Evolutionary conservation across 495 filamentous ascomycete species (phyloP).

Genomic region (Aspergillus leporis): DNA sequence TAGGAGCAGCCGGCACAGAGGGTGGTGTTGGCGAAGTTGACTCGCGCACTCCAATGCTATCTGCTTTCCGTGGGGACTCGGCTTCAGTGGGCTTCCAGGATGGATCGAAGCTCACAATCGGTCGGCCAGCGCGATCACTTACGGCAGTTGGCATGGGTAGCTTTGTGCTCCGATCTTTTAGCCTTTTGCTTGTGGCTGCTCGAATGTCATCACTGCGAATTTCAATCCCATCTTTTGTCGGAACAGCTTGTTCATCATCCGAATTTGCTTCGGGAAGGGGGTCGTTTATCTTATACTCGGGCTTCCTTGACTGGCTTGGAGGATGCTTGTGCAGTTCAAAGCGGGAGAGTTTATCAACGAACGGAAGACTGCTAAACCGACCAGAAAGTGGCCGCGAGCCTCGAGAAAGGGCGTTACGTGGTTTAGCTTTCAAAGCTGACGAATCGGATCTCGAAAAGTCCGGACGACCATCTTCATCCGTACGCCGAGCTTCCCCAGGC

Average conservation of each 20-base stretch:
- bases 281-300: slow-evolving; percentile 68
- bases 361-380: slow-evolving; percentile 46
- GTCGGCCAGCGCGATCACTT: slow-evolving; percentile 78
- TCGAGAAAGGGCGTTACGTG: slow-evolving; percentile 60
- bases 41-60: slow-evolving; percentile 10
- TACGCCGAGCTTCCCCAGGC: slow-evolving; percentile 48
- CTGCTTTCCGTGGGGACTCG: slow-evolving; percentile 20
- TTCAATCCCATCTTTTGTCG: slow-evolving; percentile 73
- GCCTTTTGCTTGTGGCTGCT: slow-evolving; percentile 84
- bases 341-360: slow-evolving; percentile 56
- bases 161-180: slow-evolving; percentile 81
- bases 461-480: slow-evolving; percentile 32
- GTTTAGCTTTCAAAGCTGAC: slow-evolving; percentile 52
- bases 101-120: slow-evolving; percentile 89
- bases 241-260: slow-evolving; percentile 29
- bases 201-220: slow-evolving; percentile 83
- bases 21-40: slow-evolving; percentile 32
- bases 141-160: slow-evolving; percentile 83
- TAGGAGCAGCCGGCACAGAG: slow-evolving; percentile 45
- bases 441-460: slow-evolving; percentile 42
- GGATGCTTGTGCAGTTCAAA: slow-evolving; percentile 79
- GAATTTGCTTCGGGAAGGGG: slow-evolving; percentile 33
- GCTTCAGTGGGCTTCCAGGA: slow-evolving; percentile 67
- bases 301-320: slow-evolving; percentile 71
- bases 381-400: slow-evolving; percentile 44